Evolutionary conservation across 805 yeast genomes (phyloP).

Genomic region (Candida schatavii): DNA sequence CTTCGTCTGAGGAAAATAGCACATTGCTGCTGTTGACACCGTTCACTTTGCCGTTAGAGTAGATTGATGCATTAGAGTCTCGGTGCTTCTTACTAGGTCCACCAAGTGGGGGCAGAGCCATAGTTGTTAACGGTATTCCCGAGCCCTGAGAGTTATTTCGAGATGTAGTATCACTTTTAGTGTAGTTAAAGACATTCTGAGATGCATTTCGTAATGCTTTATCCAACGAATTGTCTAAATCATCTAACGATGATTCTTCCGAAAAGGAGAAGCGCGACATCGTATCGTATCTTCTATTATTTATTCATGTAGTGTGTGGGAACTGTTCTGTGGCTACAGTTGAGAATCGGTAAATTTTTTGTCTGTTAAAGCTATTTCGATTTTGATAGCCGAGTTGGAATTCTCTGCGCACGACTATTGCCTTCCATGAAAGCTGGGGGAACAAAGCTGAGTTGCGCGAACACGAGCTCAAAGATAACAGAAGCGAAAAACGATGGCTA

Average conservation of each 20-base stretch:
- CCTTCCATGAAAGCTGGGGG: too few species aligned
- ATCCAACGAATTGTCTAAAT: constrained; percentile 63
- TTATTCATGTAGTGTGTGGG: background rate
- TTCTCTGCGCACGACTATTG: background rate
- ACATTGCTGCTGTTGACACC: constrained; percentile 27
- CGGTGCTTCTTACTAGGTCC: constrained; percentile 5
- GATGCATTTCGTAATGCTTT: constrained; percentile 57
- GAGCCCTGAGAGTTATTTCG: constrained; percentile 26
- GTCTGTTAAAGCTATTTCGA: background rate
- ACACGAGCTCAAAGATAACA: too few species aligned
- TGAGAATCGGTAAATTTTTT: background rate
- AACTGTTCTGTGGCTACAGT: too few species aligned
- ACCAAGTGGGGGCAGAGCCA: constrained; percentile 7
- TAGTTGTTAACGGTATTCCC: constrained; percentile 27
- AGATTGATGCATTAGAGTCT: background rate
- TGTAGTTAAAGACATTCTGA: constrained; percentile 35
- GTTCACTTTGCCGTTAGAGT: constrained; percentile 9
- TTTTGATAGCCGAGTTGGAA: background rate
- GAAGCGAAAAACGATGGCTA: too few species aligned
- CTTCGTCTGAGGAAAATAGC: constrained; percentile 11
- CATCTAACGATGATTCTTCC: constrained; percentile 48
- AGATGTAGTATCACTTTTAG: constrained; percentile 20
- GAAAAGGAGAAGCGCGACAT: constrained; percentile 11
- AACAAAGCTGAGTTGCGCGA: too few species aligned
- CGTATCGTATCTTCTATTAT: background rate